These are phyloP conservation scores for Lupinus albus DNA, from an alignment of 306 rosid genomes.

Conservation along the genomic window DNA sequence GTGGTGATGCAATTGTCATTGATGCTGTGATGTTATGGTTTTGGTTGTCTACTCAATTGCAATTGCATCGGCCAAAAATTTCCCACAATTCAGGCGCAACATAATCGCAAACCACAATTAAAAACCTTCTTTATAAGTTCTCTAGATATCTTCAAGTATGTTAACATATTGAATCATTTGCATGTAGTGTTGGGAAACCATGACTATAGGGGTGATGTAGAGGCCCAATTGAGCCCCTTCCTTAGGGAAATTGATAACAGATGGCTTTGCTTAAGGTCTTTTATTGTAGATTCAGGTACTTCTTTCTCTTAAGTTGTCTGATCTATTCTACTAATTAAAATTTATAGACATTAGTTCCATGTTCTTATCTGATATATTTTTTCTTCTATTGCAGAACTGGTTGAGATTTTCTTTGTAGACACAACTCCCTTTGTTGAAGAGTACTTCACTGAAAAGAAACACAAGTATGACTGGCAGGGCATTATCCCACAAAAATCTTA, in stretches of 20 bases:
- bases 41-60: too few species aligned
- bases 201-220: conserved; percentile 62
- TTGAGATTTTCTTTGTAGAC: conserved; percentile 60
- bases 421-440: conserved; percentile 58
- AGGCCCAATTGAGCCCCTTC: conserved; percentile 52
- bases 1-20: too few species aligned
- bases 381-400: conserved; percentile 42
- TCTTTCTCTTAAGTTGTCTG: conserved; percentile 2
- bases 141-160: neutral
- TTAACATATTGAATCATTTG: conserved; percentile 18
- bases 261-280: conserved; percentile 63
- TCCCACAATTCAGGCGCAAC: too few species aligned
- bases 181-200: conserved; percentile 65
- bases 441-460: conserved; percentile 42
- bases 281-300: conserved; percentile 55
- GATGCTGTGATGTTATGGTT: too few species aligned
- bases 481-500: conserved; percentile 49
- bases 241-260: conserved; percentile 54
- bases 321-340: neutral
- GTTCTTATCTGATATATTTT: neutral
- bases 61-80: too few species aligned
- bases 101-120: too few species aligned
- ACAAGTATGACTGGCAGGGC: conserved; percentile 53
- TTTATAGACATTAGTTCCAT: neutral
- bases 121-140: neutral